These are phyloP conservation scores for Fusarium sp. DNA, from an alignment of 2,329 filamentous ascomycete species.

Conservation along the genomic window DNA sequence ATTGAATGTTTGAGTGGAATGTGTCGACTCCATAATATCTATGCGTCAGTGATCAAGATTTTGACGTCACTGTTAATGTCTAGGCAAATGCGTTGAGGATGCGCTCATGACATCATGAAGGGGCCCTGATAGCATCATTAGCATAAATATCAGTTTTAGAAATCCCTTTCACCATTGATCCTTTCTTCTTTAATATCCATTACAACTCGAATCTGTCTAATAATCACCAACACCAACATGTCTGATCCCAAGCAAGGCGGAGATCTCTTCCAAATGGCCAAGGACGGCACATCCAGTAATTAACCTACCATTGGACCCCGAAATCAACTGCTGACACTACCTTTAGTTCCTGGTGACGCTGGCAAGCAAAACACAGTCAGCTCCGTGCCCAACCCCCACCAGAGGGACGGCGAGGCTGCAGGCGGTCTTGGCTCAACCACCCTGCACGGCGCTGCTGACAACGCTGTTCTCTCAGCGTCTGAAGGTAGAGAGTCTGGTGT, in stretches of 20 bases:
- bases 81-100: not conserved
- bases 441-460: slow-evolving; percentile 16
- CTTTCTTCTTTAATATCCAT: not conserved
- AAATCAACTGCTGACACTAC: rapidly evolving
- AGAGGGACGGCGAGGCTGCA: slow-evolving; percentile 11
- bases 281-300: slow-evolving; percentile 26
- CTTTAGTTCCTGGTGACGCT: slow-evolving; percentile 17
- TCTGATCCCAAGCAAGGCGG: slow-evolving; percentile 30
- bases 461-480: not conserved
- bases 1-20: not conserved
- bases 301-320: too few species aligned
- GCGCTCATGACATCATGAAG: slow-evolving; percentile 31
- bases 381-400: slow-evolving; percentile 24
- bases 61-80: slow-evolving; percentile 28
- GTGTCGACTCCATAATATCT: slow-evolving; percentile 2
- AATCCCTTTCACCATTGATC: rapidly evolving
- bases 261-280: slow-evolving; percentile 36
- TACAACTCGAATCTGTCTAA: rapidly evolving
- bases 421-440: slow-evolving; percentile 24
- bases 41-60: slow-evolving; percentile 23
- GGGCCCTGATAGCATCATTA: not conserved
- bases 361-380: slow-evolving; percentile 27
- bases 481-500: slow-evolving; percentile 4
- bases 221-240: not conserved
- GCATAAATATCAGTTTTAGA: not conserved